Evolutionary conservation across 768 basidiomycete species (phyloP), one percentile per base, ranked within the genome.

Genomic region (Lentinula detonsa): DNA sequence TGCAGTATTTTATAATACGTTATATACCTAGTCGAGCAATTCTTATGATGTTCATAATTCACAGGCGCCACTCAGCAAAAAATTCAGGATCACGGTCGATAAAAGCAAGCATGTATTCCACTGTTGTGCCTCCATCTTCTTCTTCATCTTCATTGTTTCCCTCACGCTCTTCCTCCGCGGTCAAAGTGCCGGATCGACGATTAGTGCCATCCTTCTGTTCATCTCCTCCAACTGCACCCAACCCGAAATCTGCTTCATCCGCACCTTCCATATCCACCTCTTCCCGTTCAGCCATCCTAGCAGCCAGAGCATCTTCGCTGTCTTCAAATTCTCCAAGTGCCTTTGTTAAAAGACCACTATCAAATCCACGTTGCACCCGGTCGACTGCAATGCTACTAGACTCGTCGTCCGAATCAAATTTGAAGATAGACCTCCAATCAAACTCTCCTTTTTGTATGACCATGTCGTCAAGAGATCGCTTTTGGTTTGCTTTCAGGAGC

Each of bases 401-500:
- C 4, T 83, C 88, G 35, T 70, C 70, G 28, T 75, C 77, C 35
- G 64, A 60, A 43, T 83, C 83, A 60, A 90, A 90, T 42, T 78
- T 81, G 68, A 97, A 85, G 63, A 96, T 76, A 43, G 88, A 81
- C 54, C 93, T 85, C 95, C 95, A 96, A 72, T 97, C 94, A 68
- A 98, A 98, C 71, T 90, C 92, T 50, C 95, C 95, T 68, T 86
- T 87, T 70, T 95, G 93, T 60, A 98, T 97, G 66, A 98, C 93
- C 55, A 97, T 79, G 62, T 83, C 88, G 70, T 97, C 93, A 61
- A 98, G 77, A 8, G 89, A 85, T 55, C 95, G 88, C 73, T 98
- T 98, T 76, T 98, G 95, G 66, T 98, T 95, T n/a, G 95, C 95
- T 71, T 96, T 97, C 63, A 88, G 88, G 35, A 98, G 83, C 85